Conservation (phyloP, 1,284 basidiomycete genomes). For the Chalciporus sp. region DNA sequence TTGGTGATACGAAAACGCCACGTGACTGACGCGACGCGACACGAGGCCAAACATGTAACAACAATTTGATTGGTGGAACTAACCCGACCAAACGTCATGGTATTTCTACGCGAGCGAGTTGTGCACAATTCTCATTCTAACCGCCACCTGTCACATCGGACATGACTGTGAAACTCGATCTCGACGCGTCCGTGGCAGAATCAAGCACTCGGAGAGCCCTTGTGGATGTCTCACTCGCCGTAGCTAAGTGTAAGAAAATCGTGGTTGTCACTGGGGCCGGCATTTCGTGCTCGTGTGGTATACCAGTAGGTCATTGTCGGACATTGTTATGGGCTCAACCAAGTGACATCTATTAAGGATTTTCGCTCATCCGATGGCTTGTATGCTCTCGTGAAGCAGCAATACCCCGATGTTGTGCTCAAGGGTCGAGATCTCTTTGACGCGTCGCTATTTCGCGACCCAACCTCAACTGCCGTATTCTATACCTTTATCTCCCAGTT, state of each 20-base stretch:
- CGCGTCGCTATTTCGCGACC: constrained; percentile 82
- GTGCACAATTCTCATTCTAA: constrained; percentile 9
- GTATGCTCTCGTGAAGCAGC: constrained; percentile 84
- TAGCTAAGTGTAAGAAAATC: constrained; percentile 83
- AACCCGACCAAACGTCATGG: constrained; percentile 21
- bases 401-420: constrained; percentile 80
- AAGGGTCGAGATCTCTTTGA: constrained; percentile 92
- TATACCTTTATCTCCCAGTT: constrained; percentile 94
- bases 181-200: constrained; percentile 49
- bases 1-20: constrained; percentile 27
- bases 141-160: constrained; percentile 13
- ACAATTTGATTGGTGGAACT: constrained; percentile 27
- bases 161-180: constrained; percentile 62
- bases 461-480: constrained; percentile 86
- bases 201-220: constrained; percentile 59
- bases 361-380: constrained; percentile 89
- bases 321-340: not conserved
- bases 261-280: constrained; percentile 90
- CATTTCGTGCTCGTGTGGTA: constrained; percentile 91
- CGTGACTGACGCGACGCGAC: constrained; percentile 40
- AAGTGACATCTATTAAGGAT: constrained; percentile 56
- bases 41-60: constrained; percentile 34
- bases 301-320: constrained; percentile 65
- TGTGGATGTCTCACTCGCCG: constrained; percentile 67
- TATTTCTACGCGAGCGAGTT: constrained; percentile 11